Evolutionary conservation across 2,329 filamentous ascomycete genomes (phyloP), one percentile per base, ranked within the genome.

Genomic region (Dichotomopilus funicola): DNA sequence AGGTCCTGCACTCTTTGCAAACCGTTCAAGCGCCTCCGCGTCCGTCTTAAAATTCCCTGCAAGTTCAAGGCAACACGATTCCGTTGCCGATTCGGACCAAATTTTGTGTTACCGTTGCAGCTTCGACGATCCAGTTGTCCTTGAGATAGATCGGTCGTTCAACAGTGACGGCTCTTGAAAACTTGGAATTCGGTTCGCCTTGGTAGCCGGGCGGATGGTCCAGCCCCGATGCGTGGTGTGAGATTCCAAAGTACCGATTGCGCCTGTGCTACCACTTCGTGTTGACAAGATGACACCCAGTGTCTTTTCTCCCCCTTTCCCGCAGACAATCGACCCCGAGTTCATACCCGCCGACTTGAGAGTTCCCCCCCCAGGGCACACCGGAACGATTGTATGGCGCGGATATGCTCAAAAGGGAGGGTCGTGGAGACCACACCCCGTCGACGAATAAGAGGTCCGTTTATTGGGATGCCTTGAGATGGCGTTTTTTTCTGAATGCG

Each of bases 391-490:
- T 27, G 19, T 48, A 50, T 37, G 42, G 35, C 53, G 37, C 13
- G 38, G 42, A 36, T 33, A 42, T 34, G 19, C 42, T n/a, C 31
- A 9, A 37, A 43, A 51, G 7, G 31, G 12, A 52, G 34, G n/a
- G 37, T 33, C 46, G 5, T 27, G 19, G 19, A 27, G 19, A 27
- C 19, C 19, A 36, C 27, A 33, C 10, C 12, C 42, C 9, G 13
- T 45, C 19, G 27, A 43, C 56, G 45, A 59, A 59, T 59, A 11
- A 42, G 31, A 35, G 40, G 45, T 2, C 33, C 35, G 36, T 56
- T 59, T 56, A 56, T 56, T 46, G 50, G 38, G 56, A 49, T 56
- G 52, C 56, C 56, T 59, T 56, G 56, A 53, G 56, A 56, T 51
- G 49, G 53, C 46, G 53, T 38, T 35, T 31, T 42, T 36, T 9